A percentile compares a stretch with the other conserved stretches of the same genome.
Evolutionary conservation across 345 rosid genomes (phyloP).

Genomic region (Mallotus nudiflorus): DNA sequence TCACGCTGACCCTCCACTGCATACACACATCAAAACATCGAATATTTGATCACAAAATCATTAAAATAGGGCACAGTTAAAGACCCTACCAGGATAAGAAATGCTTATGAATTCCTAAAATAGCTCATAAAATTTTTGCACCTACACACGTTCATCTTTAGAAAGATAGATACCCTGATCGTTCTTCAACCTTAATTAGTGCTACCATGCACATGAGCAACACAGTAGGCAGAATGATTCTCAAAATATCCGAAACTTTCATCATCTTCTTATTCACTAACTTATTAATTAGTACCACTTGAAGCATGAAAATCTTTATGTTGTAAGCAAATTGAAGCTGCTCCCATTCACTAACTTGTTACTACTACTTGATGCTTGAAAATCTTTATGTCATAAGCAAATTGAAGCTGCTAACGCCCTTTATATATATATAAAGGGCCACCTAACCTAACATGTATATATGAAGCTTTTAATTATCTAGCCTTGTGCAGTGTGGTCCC

Average conservation of each 20-base stretch:
- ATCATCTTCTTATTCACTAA: neutral
- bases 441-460: too few species aligned
- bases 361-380: too few species aligned
- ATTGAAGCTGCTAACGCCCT: too few species aligned
- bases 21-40: neutral
- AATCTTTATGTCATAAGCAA: too few species aligned
- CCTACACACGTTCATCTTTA: neutral
- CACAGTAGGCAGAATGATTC: neutral
- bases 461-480: too few species aligned
- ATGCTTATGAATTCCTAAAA: neutral
- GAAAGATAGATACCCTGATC: neutral
- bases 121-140: neutral
- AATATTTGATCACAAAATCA: too few species aligned
- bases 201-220: neutral
- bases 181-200: neutral
- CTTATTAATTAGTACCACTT: neutral
- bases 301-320: neutral
- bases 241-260: neutral
- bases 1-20: slow-evolving; percentile 8
- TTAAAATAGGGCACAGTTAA: too few species aligned
- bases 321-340: too few species aligned
- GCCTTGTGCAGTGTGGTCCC: too few species aligned
- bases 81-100: too few species aligned
- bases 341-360: too few species aligned
- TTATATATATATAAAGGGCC: too few species aligned